Percentiles rank a stretch among this genome's conserved stretches.
Evolutionary conservation across 768 basidiomycete genomes (phyloP).

Genomic region (Pleurotus giganteus): DNA sequence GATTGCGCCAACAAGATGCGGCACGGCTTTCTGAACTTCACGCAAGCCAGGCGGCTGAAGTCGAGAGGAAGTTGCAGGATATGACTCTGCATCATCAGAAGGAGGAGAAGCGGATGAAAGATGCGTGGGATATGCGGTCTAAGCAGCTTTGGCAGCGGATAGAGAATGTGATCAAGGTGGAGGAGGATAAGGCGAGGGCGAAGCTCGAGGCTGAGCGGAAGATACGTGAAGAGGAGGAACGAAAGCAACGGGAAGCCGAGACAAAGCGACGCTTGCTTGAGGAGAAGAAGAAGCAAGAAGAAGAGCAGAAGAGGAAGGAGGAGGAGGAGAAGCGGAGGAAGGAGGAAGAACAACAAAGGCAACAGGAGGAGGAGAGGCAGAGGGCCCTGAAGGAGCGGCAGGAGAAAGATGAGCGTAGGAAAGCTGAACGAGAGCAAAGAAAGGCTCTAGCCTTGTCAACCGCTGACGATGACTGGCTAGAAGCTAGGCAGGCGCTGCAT

Average conservation of each 20-base stretch:
- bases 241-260: constrained; percentile 46
- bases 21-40: constrained; percentile 38
- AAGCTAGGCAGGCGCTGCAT: constrained; percentile 50
- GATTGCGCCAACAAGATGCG: constrained; percentile 31
- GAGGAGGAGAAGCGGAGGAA: constrained; percentile 40
- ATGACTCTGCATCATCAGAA: constrained; percentile 43
- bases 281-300: constrained; percentile 43
- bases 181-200: constrained; percentile 57
- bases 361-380: constrained; percentile 37
- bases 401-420: constrained; percentile 29
- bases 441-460: constrained; percentile 49
- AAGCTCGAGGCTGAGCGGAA: constrained; percentile 57
- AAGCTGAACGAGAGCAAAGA: constrained; percentile 36
- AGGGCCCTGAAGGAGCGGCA: constrained; percentile 31
- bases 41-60: constrained; percentile 49
- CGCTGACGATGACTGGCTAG: constrained; percentile 63
- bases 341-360: constrained; percentile 35
- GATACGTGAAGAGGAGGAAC: constrained; percentile 46
- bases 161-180: constrained; percentile 57
- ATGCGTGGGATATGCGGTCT: constrained; percentile 52
- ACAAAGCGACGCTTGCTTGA: constrained; percentile 36
- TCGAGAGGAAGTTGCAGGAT: constrained; percentile 41
- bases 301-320: constrained; percentile 42
- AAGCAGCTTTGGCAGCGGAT: constrained; percentile 54
- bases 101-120: constrained; percentile 43